A percentile compares a stretch with the other conserved stretches of the same genome.
phyloP scores from a whole-genome alignment of 352 stramenopile species.

The Thraustochytrium striatum region DNA sequence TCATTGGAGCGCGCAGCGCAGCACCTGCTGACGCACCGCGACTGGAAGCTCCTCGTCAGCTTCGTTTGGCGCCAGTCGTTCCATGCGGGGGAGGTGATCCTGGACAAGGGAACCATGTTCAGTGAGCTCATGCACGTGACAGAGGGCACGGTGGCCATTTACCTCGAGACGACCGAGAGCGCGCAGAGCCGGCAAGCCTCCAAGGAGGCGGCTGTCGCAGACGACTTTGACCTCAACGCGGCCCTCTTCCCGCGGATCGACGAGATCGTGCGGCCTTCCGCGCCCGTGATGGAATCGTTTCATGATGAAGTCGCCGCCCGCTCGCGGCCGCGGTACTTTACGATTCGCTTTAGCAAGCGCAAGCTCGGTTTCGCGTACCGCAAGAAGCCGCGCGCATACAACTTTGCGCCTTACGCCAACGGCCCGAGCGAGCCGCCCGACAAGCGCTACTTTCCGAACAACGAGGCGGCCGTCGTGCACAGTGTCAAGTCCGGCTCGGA shows the following conservation, averaged over 20 bases:
- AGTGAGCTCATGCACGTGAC: constrained; percentile 21
- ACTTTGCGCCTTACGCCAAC: constrained; percentile 30
- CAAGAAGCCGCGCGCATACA: constrained; percentile 25
- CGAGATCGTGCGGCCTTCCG: not conserved
- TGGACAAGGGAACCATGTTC: not conserved
- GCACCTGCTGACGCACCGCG: constrained; percentile 35
- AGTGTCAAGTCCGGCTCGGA: constrained; percentile 25
- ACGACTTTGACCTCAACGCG: constrained; percentile 27
- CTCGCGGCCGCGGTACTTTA: not conserved
- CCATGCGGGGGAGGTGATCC: constrained; percentile 30
- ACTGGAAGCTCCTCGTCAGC: constrained; percentile 45
- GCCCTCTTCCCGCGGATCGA: constrained; percentile 19
- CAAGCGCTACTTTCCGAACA: not conserved
- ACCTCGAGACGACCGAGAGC: constrained; percentile 14
- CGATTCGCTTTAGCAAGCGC: constrained; percentile 24
- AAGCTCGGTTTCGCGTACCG: constrained; percentile 43
- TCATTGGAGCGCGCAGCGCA: constrained; percentile 16
- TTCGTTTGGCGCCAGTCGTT: not conserved
- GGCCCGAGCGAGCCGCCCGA: no score
- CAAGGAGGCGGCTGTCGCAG: not conserved
- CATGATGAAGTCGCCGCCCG: not conserved
- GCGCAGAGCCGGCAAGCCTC: not conserved
- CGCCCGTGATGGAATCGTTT: not conserved
- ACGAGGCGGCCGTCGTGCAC: constrained; percentile 32
- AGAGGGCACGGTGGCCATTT: constrained; percentile 30